Evolutionary conservation across 495 filamentous ascomycete genomes (phyloP).

Genomic region (Xeromyces bisporus): DNA sequence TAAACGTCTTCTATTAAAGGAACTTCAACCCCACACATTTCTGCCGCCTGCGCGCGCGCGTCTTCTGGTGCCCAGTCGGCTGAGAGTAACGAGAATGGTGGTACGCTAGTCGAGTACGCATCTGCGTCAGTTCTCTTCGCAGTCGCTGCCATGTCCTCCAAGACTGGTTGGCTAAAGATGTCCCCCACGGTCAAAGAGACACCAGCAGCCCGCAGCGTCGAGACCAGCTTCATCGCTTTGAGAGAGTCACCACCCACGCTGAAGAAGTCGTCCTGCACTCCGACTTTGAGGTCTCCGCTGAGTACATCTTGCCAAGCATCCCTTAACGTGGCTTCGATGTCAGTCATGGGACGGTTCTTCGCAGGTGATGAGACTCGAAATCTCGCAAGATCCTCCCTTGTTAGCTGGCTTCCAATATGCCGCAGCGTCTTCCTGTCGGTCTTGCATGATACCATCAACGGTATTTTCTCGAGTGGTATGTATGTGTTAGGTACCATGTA

Average conservation of each 20-base stretch:
- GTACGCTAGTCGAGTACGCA: not conserved
- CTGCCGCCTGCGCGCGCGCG: not conserved
- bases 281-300: slow-evolving; percentile 9
- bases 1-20: slow-evolving; percentile 32
- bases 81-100: slow-evolving; percentile 8
- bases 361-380: not conserved
- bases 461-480: slow-evolving; percentile 29
- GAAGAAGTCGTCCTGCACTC: slow-evolving; percentile 35
- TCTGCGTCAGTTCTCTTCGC: not conserved
- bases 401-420: not conserved
- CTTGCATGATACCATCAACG: slow-evolving; percentile 30
- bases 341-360: slow-evolving; percentile 4
- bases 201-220: slow-evolving; percentile 9
- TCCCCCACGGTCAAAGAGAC: slow-evolving; percentile 17
- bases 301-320: slow-evolving; percentile 10
- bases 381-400: slow-evolving; percentile 1
- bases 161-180: slow-evolving; percentile 12
- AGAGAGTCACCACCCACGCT: slow-evolving; percentile 36
- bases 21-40: not conserved
- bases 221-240: slow-evolving; percentile 34
- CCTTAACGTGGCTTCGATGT: slow-evolving; percentile 13
- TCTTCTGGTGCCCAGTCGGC: slow-evolving; percentile 8
- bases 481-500: slow-evolving; percentile 37
- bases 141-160: not conserved
- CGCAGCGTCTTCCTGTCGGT: slow-evolving; percentile 31